Evolutionary conservation across 2,329 filamentous ascomycete genomes (phyloP).

Genomic region (Falciphora oryzae): DNA sequence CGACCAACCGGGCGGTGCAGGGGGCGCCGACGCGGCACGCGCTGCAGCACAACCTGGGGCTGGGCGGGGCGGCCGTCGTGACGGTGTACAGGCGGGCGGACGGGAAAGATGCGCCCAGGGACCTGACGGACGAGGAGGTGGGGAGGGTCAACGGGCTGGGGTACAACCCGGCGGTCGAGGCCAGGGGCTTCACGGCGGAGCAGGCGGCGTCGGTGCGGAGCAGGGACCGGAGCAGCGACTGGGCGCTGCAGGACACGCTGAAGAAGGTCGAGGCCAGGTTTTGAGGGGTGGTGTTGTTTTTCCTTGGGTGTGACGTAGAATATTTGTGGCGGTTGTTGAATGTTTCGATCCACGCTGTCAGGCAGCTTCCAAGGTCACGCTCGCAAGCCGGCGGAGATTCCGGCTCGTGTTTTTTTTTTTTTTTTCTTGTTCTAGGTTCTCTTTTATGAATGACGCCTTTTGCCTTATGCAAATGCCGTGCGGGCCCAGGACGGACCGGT

Average conservation of each 20-base stretch:
- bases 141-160: constrained; percentile 64
- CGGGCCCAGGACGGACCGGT: too few relatives aligned
- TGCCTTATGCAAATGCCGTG: background rate
- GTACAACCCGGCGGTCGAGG: constrained; percentile 88
- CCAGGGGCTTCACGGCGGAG: constrained; percentile 76
- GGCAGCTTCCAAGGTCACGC: too few relatives aligned
- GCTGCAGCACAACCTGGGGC: constrained; percentile 87
- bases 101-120: constrained; percentile 51
- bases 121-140: constrained; percentile 57
- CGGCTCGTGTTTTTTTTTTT: too few relatives aligned
- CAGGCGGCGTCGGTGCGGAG: constrained; percentile 70
- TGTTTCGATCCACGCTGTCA: background rate
- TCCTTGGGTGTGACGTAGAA: background rate
- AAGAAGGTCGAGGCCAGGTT: constrained; percentile 58
- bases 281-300: constrained; percentile 12
- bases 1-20: constrained; percentile 73
- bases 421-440: too few relatives aligned
- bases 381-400: background rate
- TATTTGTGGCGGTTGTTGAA: too few relatives aligned
- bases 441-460: too few relatives aligned
- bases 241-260: constrained; percentile 72
- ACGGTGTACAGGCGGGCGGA: constrained; percentile 86
- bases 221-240: constrained; percentile 58
- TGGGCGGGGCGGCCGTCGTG: constrained; percentile 86
- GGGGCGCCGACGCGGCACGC: constrained; percentile 56